Base-by-base conservation (phyloP, 1,284 basidiomycete species). In the Malassezia equina region DNA sequence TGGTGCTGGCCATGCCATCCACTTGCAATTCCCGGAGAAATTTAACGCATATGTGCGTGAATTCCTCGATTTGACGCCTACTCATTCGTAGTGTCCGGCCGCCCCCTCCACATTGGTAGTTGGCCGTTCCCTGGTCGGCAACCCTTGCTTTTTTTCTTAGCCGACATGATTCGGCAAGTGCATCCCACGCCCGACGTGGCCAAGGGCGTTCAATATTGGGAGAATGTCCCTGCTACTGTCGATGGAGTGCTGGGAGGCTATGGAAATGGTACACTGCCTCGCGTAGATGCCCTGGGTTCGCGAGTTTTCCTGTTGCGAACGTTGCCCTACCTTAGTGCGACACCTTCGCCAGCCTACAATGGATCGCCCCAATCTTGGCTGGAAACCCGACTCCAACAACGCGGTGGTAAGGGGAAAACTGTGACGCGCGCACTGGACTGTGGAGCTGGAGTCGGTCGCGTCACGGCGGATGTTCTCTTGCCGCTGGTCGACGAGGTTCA, bases 1-100 rank as follows among this genome's bases (percentile, higher is more conserved):
- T 45, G 76, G 77, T 2, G 82, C 82, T 0, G 88, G 86, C 0
- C 88, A 89, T 73, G 85, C 78, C 2, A 68, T 88, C 21, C 78
- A 82, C 42, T 65, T 76, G 6, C 86, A 89, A 69, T 63, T 59
- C 34, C 56, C 59, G 2, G 58, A 58, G 1, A 34, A 49, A 34
- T 59, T 69, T n/a, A 67, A 67, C 47, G 32, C 15, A 25, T 55
- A 64, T 33, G 47, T 67, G 24, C 55, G 50, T 9, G 23, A 51
- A 12, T 51, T 27, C 11, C 27, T 41, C 31, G 21, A 34, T 19
- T 23, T 31, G 25, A 15, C 27, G 8, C 36, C n/a, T 9, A n/a
- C 5, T 33, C 32, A 31, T 2, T 5, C 29, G 15, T 31, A 31
- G 29, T 12, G 29, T n/a, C 29, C 29, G 9, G 29, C 8, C 29